Evolutionary conservation across 73 alveolate species (phyloP), one percentile per base, ranked within the genome.

Genomic region (Tetrahymena elliotti): DNA sequence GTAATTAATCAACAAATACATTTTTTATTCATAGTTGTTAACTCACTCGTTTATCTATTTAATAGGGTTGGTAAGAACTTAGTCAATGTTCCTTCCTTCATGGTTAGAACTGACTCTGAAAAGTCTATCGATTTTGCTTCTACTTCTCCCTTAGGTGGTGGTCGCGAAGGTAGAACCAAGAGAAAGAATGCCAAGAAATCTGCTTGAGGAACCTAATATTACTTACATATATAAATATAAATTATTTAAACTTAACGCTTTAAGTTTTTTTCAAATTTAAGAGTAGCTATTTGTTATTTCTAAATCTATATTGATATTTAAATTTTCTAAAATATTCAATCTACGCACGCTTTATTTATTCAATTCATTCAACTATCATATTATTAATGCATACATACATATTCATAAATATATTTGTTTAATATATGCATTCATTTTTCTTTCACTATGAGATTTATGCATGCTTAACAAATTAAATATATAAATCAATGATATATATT

Each of bases 81-180:
- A 96, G 99, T 99, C 94, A 98, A 98, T 98, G 96, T 98, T 88
- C 99, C 99, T 35, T 97, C 99, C 96, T 99, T 95, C 98, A 93
- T 98, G 98, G 99, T 99, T 35, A 97, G 99, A 96, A 98, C 98
- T 82, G 98, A 98, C 96, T 97, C 99, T 92, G 99, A 98, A 97
- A 98, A 98, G 96, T 97, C 97, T 97, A 98, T 98, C 95, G 99
- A 98, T 95, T 96, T 97, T 94, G 99, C 99, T 94, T 96, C 98
- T 95, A 95, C 98, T 82, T 97, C 99, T 38, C 97, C 98, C 96
- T 93, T 96, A 95, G 97, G 98, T 96, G 96, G 97, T 92, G 99
- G 99, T 16, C 94, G 97, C 93, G 93, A 94, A 88, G 99, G 99
- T 53, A 96, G 99, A 96, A 97, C 97, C 95, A 98, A 98, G 99